Conservation (phyloP, 2,329 filamentous ascomycete species). For the Aspergillus costaricaensis region DNA sequence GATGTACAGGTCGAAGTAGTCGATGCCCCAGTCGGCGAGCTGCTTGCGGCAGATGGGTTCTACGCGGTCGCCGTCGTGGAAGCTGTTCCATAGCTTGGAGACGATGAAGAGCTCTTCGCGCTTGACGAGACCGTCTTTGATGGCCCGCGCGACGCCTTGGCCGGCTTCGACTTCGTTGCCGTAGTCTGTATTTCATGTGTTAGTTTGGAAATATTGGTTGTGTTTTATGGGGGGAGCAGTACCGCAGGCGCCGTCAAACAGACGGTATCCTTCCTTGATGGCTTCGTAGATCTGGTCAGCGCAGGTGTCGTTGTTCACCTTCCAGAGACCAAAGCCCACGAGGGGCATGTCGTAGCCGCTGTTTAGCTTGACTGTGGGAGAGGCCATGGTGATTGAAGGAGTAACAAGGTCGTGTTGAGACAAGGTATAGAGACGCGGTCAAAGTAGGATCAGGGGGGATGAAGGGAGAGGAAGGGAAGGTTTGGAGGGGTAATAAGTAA, state of each 20-base stretch:
- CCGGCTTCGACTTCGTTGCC: conserved; percentile 79
- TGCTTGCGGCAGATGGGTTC: conserved; percentile 74
- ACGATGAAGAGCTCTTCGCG: conserved; percentile 88
- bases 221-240: conserved; percentile 19
- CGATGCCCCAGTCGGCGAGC: conserved; percentile 78
- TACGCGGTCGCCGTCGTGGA: conserved; percentile 78
- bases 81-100: conserved; percentile 91
- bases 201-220: neutral
- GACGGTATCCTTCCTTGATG: conserved; percentile 62
- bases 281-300: conserved; percentile 77
- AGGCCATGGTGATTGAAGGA: conserved; percentile 14
- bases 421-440: neutral
- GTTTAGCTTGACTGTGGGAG: conserved; percentile 25
- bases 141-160: conserved; percentile 74
- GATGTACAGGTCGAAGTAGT: conserved; percentile 88
- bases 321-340: conserved; percentile 66
- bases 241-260: conserved; percentile 64
- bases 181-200: conserved; percentile 60
- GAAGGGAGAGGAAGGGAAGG: conserved; percentile 16
- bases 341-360: conserved; percentile 43
- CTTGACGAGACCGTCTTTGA: conserved; percentile 78
- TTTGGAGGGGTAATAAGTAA: conserved; percentile 4
- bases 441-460: conserved; percentile 2
- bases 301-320: conserved; percentile 72
- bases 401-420: conserved; percentile 1